phyloP scores from a whole-genome alignment of 169 alveolate species.

The Cryptosporidium parvum region DNA sequence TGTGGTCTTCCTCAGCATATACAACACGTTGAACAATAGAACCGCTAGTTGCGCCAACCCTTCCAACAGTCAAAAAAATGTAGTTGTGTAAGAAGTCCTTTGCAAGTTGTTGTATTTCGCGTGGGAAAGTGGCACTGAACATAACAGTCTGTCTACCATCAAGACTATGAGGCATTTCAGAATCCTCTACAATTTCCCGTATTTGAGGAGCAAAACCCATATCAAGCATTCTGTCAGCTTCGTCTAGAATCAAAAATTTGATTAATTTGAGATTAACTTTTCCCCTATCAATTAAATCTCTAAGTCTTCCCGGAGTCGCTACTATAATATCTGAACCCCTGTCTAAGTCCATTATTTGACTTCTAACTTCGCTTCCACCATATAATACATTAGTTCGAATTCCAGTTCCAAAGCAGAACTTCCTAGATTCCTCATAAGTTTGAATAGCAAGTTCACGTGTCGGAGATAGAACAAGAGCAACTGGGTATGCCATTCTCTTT shows the following conservation, averaged over 20 bases:
- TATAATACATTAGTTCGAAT: conserved; percentile 90
- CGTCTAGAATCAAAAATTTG: conserved; percentile 91
- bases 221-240: conserved; percentile 95
- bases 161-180: conserved; percentile 84
- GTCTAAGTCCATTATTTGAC: conserved; percentile 91
- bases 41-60: conserved; percentile 94
- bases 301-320: conserved; percentile 96
- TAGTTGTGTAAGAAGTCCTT: conserved; percentile 88
- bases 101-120: conserved; percentile 92
- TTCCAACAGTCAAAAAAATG: conserved; percentile 91
- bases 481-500: conserved; percentile 76
- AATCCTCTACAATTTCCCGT: conserved; percentile 85
- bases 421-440: conserved; percentile 91
- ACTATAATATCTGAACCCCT: conserved; percentile 95
- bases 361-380: conserved; percentile 92
- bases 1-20: conserved; percentile 91
- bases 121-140: conserved; percentile 95
- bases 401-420: conserved; percentile 92
- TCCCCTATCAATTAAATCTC: conserved; percentile 89
- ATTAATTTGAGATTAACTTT: conserved; percentile 83
- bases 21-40: conserved; percentile 91
- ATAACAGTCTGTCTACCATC: conserved; percentile 91
- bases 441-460: conserved; percentile 98
- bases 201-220: conserved; percentile 96
- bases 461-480: conserved; percentile 90